Evolutionary conservation across 768 basidiomycete genomes (phyloP), one percentile per base, ranked within the genome.

Genomic region (Suillus sp.): DNA sequence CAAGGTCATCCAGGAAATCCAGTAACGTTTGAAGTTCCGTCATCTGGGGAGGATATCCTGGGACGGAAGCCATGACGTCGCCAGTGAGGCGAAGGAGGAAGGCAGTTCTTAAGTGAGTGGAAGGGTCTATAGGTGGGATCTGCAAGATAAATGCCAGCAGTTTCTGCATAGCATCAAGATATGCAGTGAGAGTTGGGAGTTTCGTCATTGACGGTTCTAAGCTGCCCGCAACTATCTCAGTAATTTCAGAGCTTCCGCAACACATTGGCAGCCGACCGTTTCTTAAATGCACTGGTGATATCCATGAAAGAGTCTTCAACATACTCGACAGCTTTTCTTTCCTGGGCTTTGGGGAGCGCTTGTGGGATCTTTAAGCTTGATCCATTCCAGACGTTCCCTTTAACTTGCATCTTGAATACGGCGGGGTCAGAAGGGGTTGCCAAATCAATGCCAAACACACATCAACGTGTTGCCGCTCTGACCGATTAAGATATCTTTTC

Each of bases 101-200:
- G 2, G 86, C 79, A 9, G 80, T 86, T 10, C 92, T 85, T 4
- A 93, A 79, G 16, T 85, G 77, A 4, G 87, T 84, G 3, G 91
- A 92, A 0, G 89, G 87, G 64, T 86, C 85, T 18, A 90, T 72
- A 14, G 92, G 91, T 0, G 91, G 92, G 56, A 92, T 89, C 69
- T 87, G 90, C 22, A 92, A 78, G 47, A 91, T 80, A 54, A 93
- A 70, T 0, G 83, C 79, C 13, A 93, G 75, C 22, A 92, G 76
- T 54, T 75, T 77, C 25, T 83, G 86, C 35, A 82, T 79, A 3
- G 85, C 83, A 32, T 80, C 79, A 35, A 93, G 82, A 67, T 91
- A 93, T 7, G 80, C 70, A 1, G 79, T 63, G 20, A 93, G 78
- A 0, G 88, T 89, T 40, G 83, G 82, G 1, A 90, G 77, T 20